Base-by-base conservation (phyloP, 2,329 filamentous ascomycete species). In the Pseudocercospora ulei region DNA sequence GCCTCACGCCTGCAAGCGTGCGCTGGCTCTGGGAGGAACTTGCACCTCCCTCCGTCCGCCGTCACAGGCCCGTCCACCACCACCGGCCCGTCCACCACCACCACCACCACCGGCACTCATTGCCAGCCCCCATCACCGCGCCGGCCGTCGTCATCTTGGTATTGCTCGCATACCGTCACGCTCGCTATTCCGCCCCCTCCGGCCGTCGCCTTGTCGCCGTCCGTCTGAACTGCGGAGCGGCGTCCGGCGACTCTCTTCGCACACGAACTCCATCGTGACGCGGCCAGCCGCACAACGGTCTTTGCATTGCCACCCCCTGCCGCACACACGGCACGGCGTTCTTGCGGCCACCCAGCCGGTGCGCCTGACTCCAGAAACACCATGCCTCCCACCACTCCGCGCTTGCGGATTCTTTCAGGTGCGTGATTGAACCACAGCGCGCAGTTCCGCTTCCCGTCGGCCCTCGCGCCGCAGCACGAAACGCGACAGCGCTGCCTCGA, bases 401-500 rank as follows among this genome's bases (percentile, higher is more conserved):
- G 75, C 54, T 63, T 79, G 60, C 72, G 73, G 57, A 76, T 79
- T 55, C 66, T 79, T 50, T 78, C 75, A 69, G 74, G 75, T 78
- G 63, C 64, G 73, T 65, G n/a, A n/a, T 43, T 35, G 22, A 13
- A 20, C 36, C 34, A 28, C 14, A 33, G 20, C 33, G 20, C 46
- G 31, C 39, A 36, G 7, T 36, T 24, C 13, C 7, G 22, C 18
- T 27, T 26, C 23, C 18, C 31, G 11, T n/a, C 20, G 8, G 11
- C 27, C 16, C 35, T 27, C 24, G 24, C 22, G 18, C 14, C 16
- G 24, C 23, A 23, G 9, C 5, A n/a, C 17, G 22, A 12, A 26
- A 16, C 34, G 22, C 36, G 12, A 12, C 13, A 11, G 18, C 36
- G 18, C 33, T 39, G 28, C 29, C 16, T 13, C 28, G 24, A 30